Conservation (phyloP, 345 rosid genomes). For the Salix caprea region DNA sequence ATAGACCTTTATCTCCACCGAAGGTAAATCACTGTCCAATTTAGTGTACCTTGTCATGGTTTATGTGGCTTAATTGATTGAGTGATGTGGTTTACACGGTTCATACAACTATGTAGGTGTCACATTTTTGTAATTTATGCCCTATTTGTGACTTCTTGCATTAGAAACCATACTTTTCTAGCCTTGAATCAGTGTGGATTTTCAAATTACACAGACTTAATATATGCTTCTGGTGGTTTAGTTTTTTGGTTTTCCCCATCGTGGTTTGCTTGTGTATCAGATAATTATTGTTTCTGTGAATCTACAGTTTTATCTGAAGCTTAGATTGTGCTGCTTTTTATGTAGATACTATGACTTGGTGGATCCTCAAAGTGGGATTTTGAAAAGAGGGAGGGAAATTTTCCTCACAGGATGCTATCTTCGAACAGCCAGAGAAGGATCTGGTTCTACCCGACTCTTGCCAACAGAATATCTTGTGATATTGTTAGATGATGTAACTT, state of each 20-base stretch:
- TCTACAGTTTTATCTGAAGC: neutral
- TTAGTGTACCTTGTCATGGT: neutral
- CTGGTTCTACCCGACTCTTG: constrained; percentile 70
- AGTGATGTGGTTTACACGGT: too few relatives aligned
- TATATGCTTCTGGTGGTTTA: neutral
- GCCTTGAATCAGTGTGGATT: too few relatives aligned
- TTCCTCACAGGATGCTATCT: constrained; percentile 88
- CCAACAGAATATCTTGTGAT: constrained; percentile 93
- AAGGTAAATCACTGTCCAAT: constrained; percentile 33
- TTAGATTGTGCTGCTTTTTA: constrained; percentile 13
- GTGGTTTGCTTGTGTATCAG: neutral
- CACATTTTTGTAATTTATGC: too few relatives aligned
- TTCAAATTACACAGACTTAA: neutral
- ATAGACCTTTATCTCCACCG: constrained; percentile 89
- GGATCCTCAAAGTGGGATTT: constrained; percentile 62
- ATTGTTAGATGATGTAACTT: constrained; percentile 75
- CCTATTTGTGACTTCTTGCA: too few relatives aligned
- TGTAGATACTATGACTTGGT: constrained; percentile 79
- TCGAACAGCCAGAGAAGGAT: constrained; percentile 87
- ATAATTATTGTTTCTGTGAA: neutral
- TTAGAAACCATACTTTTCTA: too few relatives aligned
- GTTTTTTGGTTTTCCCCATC: neutral
- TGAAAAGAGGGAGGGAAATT: constrained; percentile 82
- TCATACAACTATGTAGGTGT: too few relatives aligned
- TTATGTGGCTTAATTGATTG: too few relatives aligned